A percentile compares a stretch with the other conserved stretches of the same genome.
Conservation (phyloP, 257 asterid species). For the Ehretia macrophylla region DNA sequence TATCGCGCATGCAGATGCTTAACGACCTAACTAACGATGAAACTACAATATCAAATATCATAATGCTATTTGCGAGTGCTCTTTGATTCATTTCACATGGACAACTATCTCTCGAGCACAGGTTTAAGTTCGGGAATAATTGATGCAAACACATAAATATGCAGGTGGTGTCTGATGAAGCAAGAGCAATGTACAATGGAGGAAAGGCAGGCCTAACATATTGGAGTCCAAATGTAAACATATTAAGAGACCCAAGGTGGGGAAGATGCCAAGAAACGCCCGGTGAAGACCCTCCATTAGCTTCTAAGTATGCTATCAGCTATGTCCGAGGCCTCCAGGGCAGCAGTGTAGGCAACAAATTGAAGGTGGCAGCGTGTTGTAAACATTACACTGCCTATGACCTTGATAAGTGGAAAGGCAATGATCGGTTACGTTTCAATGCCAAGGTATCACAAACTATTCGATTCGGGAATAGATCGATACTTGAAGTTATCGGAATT, state of each 20-base stretch:
- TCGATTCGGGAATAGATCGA: too few relatives aligned
- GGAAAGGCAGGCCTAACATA: conserved; percentile 71
- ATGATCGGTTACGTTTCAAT: conserved; percentile 67
- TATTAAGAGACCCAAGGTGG: conserved; percentile 89
- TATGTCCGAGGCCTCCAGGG: conserved; percentile 80
- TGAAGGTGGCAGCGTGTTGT: conserved; percentile 89
- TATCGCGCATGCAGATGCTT: too few relatives aligned
- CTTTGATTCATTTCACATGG: too few relatives aligned
- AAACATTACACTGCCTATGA: conserved; percentile 92
- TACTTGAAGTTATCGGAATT: conserved; percentile 11
- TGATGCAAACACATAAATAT: too few relatives aligned
- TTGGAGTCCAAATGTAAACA: conserved; percentile 96
- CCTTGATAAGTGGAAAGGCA: conserved; percentile 72
- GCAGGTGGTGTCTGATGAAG: conserved; percentile 87
- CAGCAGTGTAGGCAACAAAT: conserved; percentile 28
- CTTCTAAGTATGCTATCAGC: conserved; percentile 57
- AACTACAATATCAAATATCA: too few relatives aligned
- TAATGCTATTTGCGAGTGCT: too few relatives aligned
- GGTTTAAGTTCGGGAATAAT: too few relatives aligned
- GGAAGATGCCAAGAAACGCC: conserved; percentile 93
- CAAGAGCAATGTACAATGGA: conserved; percentile 90
- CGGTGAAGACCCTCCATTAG: conserved; percentile 71
- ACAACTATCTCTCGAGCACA: too few relatives aligned
- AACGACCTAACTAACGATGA: too few relatives aligned
- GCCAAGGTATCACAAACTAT: too few relatives aligned